Evolutionary conservation across 2,329 filamentous ascomycete genomes (phyloP), one percentile per base, ranked within the genome.

Genomic region (Reticulascus tulasneorum): DNA sequence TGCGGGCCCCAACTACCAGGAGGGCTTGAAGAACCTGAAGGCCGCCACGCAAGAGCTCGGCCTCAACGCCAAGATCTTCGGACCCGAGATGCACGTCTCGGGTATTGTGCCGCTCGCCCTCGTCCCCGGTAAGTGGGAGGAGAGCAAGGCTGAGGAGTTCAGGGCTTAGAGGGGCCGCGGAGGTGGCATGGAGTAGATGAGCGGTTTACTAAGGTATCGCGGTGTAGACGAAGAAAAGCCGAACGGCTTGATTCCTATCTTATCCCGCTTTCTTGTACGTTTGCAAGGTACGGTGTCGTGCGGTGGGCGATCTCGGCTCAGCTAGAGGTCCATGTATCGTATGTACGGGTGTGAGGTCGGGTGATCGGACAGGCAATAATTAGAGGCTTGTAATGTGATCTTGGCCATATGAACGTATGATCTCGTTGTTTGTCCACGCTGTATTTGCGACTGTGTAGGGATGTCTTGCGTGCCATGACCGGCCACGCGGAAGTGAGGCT

Each of bases 1-100:
- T 67, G 78, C 93, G 35, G 88, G 93, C 44, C 93, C 93, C 67
- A 98, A 98, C 79, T 98, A 94, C 81, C 93, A 98, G 71, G 93
- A 98, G 72, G 93, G 93, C 71, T 84, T 98, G 50, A 96, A 95
- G 83, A 98, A 97, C 81, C 96, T 98, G 80, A 97, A 97, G 80
- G 79, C 82, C 32, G 91, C 94, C 43, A 93, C 89, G 44, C 81
- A 91, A 63, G 93, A 98, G 74, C 80, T 98, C 42, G 86, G 87
- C 52, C 79, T 98, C 49, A 64, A 75, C 49, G 73, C 74, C 59
- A 76, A 78, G 66, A 74, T 79, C 56, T 80, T 79, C 47, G 76
- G 76, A 36, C 76, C 76, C 29, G 81, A 95, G 71, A 96, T 97
- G 87, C 89, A 97, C 71, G 91, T 98, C 55, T 91, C 84, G 34